A percentile compares a stretch with the other conserved stretches of the same genome.
phyloP scores from a whole-genome alignment of 495 filamentous ascomycete species.

The Niebla homalea region DNA sequence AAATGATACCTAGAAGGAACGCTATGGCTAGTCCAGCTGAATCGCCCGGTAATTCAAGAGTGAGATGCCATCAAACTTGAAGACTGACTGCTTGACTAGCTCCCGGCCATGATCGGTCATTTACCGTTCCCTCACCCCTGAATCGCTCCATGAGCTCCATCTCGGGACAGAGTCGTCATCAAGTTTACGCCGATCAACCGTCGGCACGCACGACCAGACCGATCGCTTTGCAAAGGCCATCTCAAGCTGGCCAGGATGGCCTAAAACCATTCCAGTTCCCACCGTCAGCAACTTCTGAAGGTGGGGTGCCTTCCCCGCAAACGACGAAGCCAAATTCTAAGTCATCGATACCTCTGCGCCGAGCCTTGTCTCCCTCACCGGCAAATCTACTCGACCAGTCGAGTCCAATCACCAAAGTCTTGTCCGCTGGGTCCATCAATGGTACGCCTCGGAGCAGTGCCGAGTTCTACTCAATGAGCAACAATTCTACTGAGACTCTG shows the following conservation, averaged over 20 bases:
- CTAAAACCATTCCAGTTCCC: conserved; percentile 56
- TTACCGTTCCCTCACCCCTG: conserved; percentile 12
- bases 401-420: conserved; percentile 51
- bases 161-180: not conserved
- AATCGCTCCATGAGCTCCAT: conserved; percentile 3
- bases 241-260: conserved; percentile 20
- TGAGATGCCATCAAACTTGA: too few species aligned
- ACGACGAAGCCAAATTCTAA: conserved; percentile 29
- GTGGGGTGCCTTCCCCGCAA: conserved; percentile 9
- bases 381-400: conserved; percentile 31
- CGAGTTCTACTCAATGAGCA: conserved; percentile 88
- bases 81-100: not conserved
- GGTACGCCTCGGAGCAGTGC: conserved; percentile 72
- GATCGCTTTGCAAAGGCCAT: conserved; percentile 2
- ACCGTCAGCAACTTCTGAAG: conserved; percentile 27
- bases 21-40: conserved; percentile 22
- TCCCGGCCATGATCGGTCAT: conserved; percentile 5
- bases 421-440: conserved; percentile 56
- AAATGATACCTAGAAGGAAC: conserved; percentile 50
- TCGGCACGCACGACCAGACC: conserved; percentile 20
- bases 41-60: conserved; percentile 2
- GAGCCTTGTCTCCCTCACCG: not conserved
- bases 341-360: not conserved
- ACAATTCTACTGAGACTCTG: conserved; percentile 84
- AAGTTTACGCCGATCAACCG: too few species aligned